A percentile compares a stretch with the other conserved stretches of the same genome.
Evolutionary conservation across 2,329 filamentous ascomycete genomes (phyloP).

Genomic region (Aschersonia sp.): DNA sequence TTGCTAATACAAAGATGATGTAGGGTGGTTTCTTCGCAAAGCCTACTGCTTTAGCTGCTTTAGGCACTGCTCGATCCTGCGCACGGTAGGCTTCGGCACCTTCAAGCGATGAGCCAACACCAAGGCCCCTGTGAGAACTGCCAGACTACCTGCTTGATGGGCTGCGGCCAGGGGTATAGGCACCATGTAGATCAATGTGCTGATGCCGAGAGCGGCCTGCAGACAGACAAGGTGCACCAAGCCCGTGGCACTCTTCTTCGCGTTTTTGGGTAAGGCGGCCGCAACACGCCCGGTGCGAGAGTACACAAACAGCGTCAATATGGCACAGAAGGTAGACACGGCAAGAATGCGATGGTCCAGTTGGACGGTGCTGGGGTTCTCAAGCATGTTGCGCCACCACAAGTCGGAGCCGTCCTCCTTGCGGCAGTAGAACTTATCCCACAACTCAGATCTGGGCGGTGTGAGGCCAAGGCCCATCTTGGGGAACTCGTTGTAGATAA

Average conservation of each 20-base stretch:
- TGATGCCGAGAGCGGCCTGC: slow-evolving; percentile 79
- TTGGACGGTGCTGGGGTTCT: slow-evolving; percentile 92
- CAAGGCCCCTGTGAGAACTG: slow-evolving; percentile 68
- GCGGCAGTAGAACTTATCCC: slow-evolving; percentile 74
- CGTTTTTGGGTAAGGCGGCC: slow-evolving; percentile 45
- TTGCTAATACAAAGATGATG: too few relatives aligned
- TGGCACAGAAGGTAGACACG: slow-evolving; percentile 70
- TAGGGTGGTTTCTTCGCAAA: neutral
- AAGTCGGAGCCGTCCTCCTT: slow-evolving; percentile 66
- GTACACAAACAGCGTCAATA: slow-evolving; percentile 72
- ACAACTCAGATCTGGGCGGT: slow-evolving; percentile 71
- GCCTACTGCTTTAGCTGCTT: slow-evolving; percentile 13
- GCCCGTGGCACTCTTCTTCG: slow-evolving; percentile 57
- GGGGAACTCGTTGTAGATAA: slow-evolving; percentile 99
- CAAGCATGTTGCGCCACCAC: slow-evolving; percentile 94
- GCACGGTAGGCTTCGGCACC: slow-evolving; percentile 52
- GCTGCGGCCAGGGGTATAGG: slow-evolving; percentile 76
- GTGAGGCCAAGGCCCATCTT: slow-evolving; percentile 79
- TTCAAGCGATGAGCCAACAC: slow-evolving; percentile 67
- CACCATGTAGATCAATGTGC: slow-evolving; percentile 85
- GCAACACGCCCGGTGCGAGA: slow-evolving; percentile 49
- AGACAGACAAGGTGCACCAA: slow-evolving; percentile 70
- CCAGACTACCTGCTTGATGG: slow-evolving; percentile 83
- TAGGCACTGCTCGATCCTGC: slow-evolving; percentile 39
- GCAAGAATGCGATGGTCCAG: slow-evolving; percentile 90